Evolutionary conservation across 2,329 filamentous ascomycete genomes (phyloP).

Genomic region (Fusarium sp.): DNA sequence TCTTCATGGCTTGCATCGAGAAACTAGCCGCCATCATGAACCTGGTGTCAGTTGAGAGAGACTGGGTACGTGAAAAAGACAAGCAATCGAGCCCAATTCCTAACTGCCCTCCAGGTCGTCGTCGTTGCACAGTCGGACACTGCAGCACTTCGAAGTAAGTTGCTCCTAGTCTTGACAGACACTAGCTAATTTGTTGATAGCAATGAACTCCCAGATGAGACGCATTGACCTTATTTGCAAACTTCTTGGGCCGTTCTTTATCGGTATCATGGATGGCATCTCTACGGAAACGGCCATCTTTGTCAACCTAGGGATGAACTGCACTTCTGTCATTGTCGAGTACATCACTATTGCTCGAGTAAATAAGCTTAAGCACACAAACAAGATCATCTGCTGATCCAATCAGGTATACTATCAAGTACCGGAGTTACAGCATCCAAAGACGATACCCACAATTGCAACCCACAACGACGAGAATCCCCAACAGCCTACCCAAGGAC

Average conservation of each 20-base stretch:
- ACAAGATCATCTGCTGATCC: background rate
- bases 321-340: constrained; percentile 61
- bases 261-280: constrained; percentile 62
- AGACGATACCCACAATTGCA: constrained; percentile 23
- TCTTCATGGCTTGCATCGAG: constrained; percentile 73
- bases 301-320: constrained; percentile 62
- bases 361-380: background rate
- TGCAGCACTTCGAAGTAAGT: constrained; percentile 34
- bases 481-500: background rate
- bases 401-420: constrained; percentile 43
- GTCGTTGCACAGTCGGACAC: constrained; percentile 41
- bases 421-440: constrained; percentile 42
- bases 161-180: background rate
- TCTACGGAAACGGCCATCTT: constrained; percentile 63
- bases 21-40: constrained; percentile 76
- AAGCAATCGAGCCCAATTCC: background rate
- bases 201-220: constrained; percentile 70
- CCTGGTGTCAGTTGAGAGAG: constrained; percentile 75
- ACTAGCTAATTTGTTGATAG: constrained; percentile 32
- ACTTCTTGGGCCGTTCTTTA: constrained; percentile 66
- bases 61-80: constrained; percentile 66
- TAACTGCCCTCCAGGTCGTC: constrained; percentile 41
- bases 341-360: constrained; percentile 61
- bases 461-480: background rate
- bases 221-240: constrained; percentile 72